A percentile compares a stretch with the other conserved stretches of the same genome.
phyloP scores from a whole-genome alignment of 331 rosid genomes.

The Rhamnella rubrinervis region DNA sequence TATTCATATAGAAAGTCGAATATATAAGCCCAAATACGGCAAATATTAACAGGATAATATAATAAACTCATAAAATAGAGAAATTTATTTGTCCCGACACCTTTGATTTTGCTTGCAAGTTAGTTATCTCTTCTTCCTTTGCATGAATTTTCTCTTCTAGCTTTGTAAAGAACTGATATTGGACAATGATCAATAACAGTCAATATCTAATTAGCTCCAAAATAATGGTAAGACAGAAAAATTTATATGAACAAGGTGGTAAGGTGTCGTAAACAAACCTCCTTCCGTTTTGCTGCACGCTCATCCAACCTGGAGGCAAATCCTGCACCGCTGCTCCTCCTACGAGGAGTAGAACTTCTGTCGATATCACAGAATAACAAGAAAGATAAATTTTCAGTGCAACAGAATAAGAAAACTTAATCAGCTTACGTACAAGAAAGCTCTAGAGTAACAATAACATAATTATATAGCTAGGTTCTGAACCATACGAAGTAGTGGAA shows the following conservation, averaged over 20 bases:
- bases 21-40: constrained; percentile 6
- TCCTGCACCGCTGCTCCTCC: constrained; percentile 55
- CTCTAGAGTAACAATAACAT: not conserved
- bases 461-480: constrained; percentile 7
- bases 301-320: constrained; percentile 88
- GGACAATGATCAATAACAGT: constrained; percentile 9
- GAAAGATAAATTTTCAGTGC: not conserved
- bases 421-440: constrained; percentile 1
- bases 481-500: constrained; percentile 81
- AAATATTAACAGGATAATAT: not conserved
- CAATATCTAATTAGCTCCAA: not conserved
- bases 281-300: constrained; percentile 92
- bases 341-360: constrained; percentile 59
- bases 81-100: constrained; percentile 26
- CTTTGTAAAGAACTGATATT: constrained; percentile 75
- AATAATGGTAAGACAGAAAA: not conserved
- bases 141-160: constrained; percentile 94
- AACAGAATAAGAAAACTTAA: not conserved
- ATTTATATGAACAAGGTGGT: constrained; percentile 3
- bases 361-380: constrained; percentile 15
- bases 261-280: constrained; percentile 49
- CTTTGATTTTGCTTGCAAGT: constrained; percentile 83
- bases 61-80: not conserved
- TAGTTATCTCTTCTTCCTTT: constrained; percentile 79
- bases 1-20: constrained; percentile 4